Conservation (phyloP, 495 filamentous ascomycete species). For the Saxophila tyrrhenica region DNA sequence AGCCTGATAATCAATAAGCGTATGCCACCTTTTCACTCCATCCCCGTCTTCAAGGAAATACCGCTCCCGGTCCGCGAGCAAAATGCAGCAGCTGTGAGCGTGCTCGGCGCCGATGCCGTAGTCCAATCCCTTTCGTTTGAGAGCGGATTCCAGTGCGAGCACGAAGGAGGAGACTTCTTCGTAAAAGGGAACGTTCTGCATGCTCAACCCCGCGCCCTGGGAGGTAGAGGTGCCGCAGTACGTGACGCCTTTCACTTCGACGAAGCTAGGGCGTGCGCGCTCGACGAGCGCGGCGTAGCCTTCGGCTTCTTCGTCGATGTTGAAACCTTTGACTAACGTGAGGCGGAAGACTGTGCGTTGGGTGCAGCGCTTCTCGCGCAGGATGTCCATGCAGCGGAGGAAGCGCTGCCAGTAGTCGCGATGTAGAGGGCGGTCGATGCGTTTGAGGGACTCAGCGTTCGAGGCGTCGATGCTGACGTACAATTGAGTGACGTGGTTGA, state of each 20-base stretch:
- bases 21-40: slow-evolving; percentile 70
- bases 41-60: slow-evolving; percentile 36
- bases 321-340: slow-evolving; percentile 93
- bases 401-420: slow-evolving; percentile 97
- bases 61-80: slow-evolving; percentile 61
- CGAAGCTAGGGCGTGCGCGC: slow-evolving; percentile 72
- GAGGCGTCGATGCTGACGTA: slow-evolving; percentile 94
- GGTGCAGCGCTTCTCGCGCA: slow-evolving; percentile 63
- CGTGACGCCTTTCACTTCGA: slow-evolving; percentile 93
- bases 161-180: slow-evolving; percentile 77
- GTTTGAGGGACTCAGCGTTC: slow-evolving; percentile 73
- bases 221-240: slow-evolving; percentile 85
- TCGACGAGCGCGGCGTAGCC: slow-evolving; percentile 87
- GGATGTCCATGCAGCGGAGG: slow-evolving; percentile 76
- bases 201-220: slow-evolving; percentile 70
- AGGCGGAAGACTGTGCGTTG: slow-evolving; percentile 93
- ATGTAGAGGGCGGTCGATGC: slow-evolving; percentile 84
- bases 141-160: slow-evolving; percentile 51
- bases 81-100: slow-evolving; percentile 82
- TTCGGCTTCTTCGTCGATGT: slow-evolving; percentile 81
- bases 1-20: slow-evolving; percentile 73
- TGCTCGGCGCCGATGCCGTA: slow-evolving; percentile 95
- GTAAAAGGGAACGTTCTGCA: slow-evolving; percentile 95
- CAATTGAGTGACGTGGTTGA: slow-evolving; percentile 78
- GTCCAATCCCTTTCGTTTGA: slow-evolving; percentile 53